Evolutionary conservation across 2,329 filamentous ascomycete species (phyloP).

Genomic region (Corinectria fuckeliana): DNA sequence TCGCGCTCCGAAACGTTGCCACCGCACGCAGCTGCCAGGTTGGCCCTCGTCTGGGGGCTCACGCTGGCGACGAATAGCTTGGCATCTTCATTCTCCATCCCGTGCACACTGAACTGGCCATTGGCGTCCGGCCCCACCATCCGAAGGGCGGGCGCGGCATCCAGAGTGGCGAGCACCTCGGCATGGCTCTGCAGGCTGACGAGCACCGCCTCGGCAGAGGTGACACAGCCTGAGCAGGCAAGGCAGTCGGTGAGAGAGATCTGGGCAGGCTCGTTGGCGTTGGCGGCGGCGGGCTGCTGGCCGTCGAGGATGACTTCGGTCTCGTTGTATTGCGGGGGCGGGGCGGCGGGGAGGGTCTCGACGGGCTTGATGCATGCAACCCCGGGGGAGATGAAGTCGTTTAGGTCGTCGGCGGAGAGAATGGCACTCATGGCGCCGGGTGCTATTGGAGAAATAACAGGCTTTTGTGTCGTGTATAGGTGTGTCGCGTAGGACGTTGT

Average conservation of each 20-base stretch:
- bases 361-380: conserved; percentile 98
- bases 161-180: conserved; percentile 85
- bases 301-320: conserved; percentile 96
- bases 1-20: conserved; percentile 73
- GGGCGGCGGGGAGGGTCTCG: conserved; percentile 79
- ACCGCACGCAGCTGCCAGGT: conserved; percentile 82
- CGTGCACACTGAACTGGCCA: conserved; percentile 52
- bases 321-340: conserved; percentile 49
- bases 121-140: conserved; percentile 42
- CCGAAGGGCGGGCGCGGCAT: conserved; percentile 64
- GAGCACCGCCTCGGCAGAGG: conserved; percentile 95
- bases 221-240: conserved; percentile 96
- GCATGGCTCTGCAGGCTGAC: conserved; percentile 93
- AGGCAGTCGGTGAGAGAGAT: conserved; percentile 98
- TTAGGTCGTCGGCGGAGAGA: conserved; percentile 93
- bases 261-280: conserved; percentile 74
- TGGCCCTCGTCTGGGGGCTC: conserved; percentile 89
- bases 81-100: conserved; percentile 64
- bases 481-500: not conserved
- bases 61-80: conserved; percentile 91
- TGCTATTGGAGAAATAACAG: not conserved
- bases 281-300: conserved; percentile 62
- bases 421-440: conserved; percentile 84
- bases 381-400: conserved; percentile 98
- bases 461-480: too few species aligned